Conservation (phyloP, 805 yeast species). For the Kodamaea restingae region DNA sequence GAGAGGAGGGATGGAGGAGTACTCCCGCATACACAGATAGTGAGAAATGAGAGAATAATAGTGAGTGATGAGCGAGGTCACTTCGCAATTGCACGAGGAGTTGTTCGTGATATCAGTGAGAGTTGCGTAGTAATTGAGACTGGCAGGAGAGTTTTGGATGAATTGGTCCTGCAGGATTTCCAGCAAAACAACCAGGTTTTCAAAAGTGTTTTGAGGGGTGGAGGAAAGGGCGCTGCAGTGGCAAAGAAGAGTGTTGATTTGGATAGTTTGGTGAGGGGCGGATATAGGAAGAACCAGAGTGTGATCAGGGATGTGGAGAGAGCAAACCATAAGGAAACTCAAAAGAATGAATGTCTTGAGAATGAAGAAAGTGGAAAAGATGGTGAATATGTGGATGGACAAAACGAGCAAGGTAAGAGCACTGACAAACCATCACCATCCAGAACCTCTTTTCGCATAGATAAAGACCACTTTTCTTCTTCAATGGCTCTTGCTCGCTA, state of each 20-base stretch:
- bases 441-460: conserved; percentile 54
- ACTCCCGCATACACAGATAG: conserved; percentile 41
- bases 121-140: conserved; percentile 47
- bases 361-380: background rate
- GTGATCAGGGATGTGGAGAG: background rate
- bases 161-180: conserved; percentile 40
- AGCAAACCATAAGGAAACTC: background rate
- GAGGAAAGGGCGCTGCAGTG: conserved; percentile 1
- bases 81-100: conserved; percentile 67
- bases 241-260: background rate
- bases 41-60: conserved; percentile 58
- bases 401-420: no score
- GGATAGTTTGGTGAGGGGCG: conserved; percentile 1
- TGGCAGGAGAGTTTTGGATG: conserved; percentile 47
- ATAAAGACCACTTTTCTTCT: conserved; percentile 71
- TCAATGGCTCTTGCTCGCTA: conserved; percentile 74
- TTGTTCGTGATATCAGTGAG: conserved; percentile 42
- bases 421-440: conserved; percentile 9
- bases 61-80: conserved; percentile 81
- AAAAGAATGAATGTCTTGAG: background rate
- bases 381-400: no score
- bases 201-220: conserved; percentile 40
- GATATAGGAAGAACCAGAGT: conserved; percentile 1
- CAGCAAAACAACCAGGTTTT: conserved; percentile 45
- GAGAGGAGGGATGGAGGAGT: conserved; percentile 27